phyloP scores from a whole-genome alignment of 108 stramenopile genomes.

The Cyclostephanos tholiformis region DNA sequence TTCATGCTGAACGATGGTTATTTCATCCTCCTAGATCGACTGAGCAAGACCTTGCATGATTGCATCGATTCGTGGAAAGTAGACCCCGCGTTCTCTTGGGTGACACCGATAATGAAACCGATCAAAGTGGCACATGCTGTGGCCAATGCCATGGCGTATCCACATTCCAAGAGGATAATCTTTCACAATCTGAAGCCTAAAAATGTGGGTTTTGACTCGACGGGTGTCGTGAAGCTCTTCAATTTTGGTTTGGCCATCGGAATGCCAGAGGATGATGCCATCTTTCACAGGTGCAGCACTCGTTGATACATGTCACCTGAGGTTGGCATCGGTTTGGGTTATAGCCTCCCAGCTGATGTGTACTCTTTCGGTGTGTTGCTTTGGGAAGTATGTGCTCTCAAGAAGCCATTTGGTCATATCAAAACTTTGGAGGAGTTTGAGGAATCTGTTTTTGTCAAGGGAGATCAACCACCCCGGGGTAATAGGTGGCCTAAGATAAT shows the following conservation, averaged over 20 bases:
- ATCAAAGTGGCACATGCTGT: constrained; percentile 22
- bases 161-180: constrained; percentile 60
- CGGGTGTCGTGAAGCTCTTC: constrained; percentile 43
- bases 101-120: background rate
- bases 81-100: background rate
- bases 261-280: background rate
- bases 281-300: too few species aligned
- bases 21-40: constrained; percentile 71
- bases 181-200: constrained; percentile 69
- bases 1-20: constrained; percentile 52
- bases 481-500: constrained; percentile 37
- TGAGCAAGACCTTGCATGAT: constrained; percentile 70
- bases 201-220: constrained; percentile 54
- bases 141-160: constrained; percentile 58
- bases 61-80: constrained; percentile 67
- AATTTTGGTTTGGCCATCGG: constrained; percentile 64
- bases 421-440: constrained; percentile 44
- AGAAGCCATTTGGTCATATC: constrained; percentile 51
- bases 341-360: constrained; percentile 52
- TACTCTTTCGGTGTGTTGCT: constrained; percentile 62
- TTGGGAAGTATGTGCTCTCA: constrained; percentile 46
- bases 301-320: constrained; percentile 49
- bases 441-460: constrained; percentile 34
- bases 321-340: constrained; percentile 27
- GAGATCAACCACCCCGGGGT: constrained; percentile 29